Base-by-base conservation (phyloP, 768 basidiomycete species). In the Panaeolus cyanescens region DNA sequence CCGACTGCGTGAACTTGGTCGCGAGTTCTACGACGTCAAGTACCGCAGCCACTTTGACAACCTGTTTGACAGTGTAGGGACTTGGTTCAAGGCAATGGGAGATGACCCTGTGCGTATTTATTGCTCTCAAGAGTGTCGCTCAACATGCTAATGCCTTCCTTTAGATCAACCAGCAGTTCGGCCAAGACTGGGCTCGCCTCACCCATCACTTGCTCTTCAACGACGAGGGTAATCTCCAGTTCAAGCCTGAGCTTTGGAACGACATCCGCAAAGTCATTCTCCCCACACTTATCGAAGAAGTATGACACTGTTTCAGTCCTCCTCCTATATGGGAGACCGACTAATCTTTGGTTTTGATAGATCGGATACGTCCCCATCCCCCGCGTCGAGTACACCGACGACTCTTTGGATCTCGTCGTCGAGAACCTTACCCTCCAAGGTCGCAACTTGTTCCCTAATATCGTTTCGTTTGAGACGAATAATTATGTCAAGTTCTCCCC, bases 381-480 rank as follows among this genome's bases (percentile, higher is more conserved):
- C 0, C 89, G 95, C 33, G 86, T 95, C 71, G 96, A 97, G 75
- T 99, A 97, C 77, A 90, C 91, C 33, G 94, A 96, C 74, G 89
- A 93, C 56, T 70, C 81, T 5, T 76, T 96, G 62, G 96, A 97
- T 67, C 83, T 97, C 42, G 92, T 96, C 60, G 86, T 98, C 64
- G 96, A 98, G 81, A 98, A 96, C 73, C 83, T 98, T 32, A 91
- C 92, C 1, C 81, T 96, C 17, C 88, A 92, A 62, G 93, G 93
- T 8, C 85, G 88, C 39, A 96, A 98, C 77, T 76, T 99, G 2
- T 90, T 96, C 82, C 95, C 95, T 1, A 93, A 91, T 67, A 70
- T 90, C 61, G 81, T 92, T 54, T 76, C 82, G 4, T 63, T 91
- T 59, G 92, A 96, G 59, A 88, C 90, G 13, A 81, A 91, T 71